A percentile compares a stretch with the other conserved stretches of the same genome.
Conservation (phyloP, 805 yeast species). For the Helenozyma baotianmanensis region DNA sequence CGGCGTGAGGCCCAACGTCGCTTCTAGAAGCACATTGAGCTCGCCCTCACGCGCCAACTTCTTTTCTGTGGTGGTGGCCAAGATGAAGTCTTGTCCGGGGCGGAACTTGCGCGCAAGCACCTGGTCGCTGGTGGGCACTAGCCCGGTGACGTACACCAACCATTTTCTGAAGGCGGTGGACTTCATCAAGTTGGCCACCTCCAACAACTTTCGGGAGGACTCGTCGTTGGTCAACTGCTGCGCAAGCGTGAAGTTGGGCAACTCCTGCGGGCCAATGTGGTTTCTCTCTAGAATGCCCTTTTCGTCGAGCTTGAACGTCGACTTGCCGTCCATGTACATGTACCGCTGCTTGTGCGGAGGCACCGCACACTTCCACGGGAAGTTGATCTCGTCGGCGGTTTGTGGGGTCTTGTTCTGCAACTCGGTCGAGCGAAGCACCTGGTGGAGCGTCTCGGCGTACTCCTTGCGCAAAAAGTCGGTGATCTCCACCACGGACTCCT, state of each 20-base stretch:
- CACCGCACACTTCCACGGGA: constrained; percentile 86
- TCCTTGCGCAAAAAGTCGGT: constrained; percentile 56
- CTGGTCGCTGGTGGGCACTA: constrained; percentile 61
- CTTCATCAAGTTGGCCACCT: constrained; percentile 54
- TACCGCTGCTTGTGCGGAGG: constrained; percentile 94
- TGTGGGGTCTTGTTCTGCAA: constrained; percentile 59
- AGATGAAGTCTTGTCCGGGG: constrained; percentile 90
- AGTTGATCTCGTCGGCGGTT: constrained; percentile 46
- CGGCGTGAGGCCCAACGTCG: constrained; percentile 79
- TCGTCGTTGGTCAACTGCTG: constrained; percentile 14
- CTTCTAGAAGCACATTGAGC: constrained; percentile 57
- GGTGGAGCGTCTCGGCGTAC: constrained; percentile 44
- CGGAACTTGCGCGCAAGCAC: constrained; percentile 79
- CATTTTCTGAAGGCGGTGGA: constrained; percentile 66
- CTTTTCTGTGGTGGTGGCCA: constrained; percentile 67
- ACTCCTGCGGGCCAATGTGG: constrained; percentile 44
- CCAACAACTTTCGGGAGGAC: constrained; percentile 42
- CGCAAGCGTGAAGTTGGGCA: constrained; percentile 50
- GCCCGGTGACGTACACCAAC: constrained; percentile 57
- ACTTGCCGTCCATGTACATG: constrained; percentile 71
- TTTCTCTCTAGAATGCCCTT: constrained; percentile 25
- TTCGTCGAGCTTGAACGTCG: constrained; percentile 31
- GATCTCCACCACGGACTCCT: constrained; percentile 68
- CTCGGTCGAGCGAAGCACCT: constrained; percentile 51
- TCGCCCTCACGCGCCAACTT: constrained; percentile 32